A percentile compares a stretch with the other conserved stretches of the same genome.
Conservation (phyloP, 768 basidiomycete genomes). For the Tulasnella sp. region DNA sequence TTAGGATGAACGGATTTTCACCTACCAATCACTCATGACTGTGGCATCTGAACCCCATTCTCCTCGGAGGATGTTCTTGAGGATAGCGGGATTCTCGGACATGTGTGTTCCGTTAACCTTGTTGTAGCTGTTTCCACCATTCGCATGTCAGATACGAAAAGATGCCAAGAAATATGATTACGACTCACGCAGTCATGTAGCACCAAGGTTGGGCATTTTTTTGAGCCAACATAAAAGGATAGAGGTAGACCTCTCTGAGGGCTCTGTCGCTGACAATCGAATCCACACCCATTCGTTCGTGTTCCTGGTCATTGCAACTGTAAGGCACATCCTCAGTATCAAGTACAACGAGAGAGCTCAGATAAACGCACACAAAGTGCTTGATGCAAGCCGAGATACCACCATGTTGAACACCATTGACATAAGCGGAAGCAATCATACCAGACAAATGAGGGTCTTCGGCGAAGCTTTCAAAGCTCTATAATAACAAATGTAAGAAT, state of each 20-base stretch:
- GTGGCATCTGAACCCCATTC: conserved; percentile 54
- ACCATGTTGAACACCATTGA: conserved; percentile 63
- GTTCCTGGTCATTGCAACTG: conserved; percentile 54
- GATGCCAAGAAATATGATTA: no score
- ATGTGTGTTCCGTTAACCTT: conserved; percentile 32
- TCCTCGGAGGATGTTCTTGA: conserved; percentile 43
- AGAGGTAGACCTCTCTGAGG: conserved; percentile 57
- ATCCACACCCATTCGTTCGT: conserved; percentile 50
- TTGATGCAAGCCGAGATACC: conserved; percentile 69
- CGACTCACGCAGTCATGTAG: conserved; percentile 38
- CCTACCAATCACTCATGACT: conserved; percentile 48
- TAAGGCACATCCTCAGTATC: neutral
- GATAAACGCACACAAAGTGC: conserved; percentile 46
- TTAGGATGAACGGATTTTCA: neutral
- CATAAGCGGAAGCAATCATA: conserved; percentile 54
- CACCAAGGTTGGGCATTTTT: conserved; percentile 32
- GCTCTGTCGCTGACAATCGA: conserved; percentile 53
- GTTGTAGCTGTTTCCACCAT: neutral
- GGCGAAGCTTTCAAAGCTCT: conserved; percentile 22
- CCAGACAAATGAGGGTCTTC: conserved; percentile 69
- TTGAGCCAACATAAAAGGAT: conserved; percentile 57
- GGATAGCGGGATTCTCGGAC: conserved; percentile 39
- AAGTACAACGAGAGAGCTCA: neutral
- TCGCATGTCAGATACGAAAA: neutral
- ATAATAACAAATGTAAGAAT: neutral